Percentiles rank a stretch among this genome's conserved stretches.
Conservation (phyloP, 2,329 filamentous ascomycete species). For the Ambrosiella xylebori region DNA sequence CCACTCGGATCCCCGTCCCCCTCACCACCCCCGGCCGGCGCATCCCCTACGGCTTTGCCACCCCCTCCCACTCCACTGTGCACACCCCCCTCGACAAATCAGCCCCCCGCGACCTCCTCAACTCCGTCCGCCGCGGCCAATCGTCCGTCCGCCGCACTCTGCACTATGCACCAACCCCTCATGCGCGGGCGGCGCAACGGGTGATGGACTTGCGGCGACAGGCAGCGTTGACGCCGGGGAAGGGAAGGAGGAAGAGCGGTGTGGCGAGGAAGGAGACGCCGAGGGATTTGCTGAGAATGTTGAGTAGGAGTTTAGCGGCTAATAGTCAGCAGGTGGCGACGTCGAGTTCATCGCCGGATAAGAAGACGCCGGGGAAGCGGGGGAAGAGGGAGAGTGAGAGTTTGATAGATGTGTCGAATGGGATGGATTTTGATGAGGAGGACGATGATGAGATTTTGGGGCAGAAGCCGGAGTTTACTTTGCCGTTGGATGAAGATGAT, state of each 20-base stretch:
- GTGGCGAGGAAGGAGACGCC: conserved; percentile 39
- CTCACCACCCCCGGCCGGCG: conserved; percentile 13
- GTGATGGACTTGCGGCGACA: conserved; percentile 41
- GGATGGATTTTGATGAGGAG: conserved; percentile 21
- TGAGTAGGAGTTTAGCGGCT: conserved; percentile 37
- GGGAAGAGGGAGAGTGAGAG: conserved; percentile 17
- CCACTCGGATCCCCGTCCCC: conserved; percentile 6
- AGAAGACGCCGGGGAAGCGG: conserved; percentile 15
- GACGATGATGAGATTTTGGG: conserved; percentile 34
- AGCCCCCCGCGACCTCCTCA: conserved; percentile 22
- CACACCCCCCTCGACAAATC: conserved; percentile 27
- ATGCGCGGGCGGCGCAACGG: conserved; percentile 41
- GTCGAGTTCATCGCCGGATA: conserved; percentile 24
- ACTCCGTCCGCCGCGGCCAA: conserved; percentile 25
- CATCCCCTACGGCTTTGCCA: conserved; percentile 6
- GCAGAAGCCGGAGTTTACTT: conserved; percentile 35
- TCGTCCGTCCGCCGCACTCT: conserved; percentile 16
- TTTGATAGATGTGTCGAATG: conserved; percentile 9
- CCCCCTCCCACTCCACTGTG: conserved; percentile 21
- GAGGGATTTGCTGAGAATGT: conserved; percentile 33
- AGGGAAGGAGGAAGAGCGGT: conserved; percentile 38
- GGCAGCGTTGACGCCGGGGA: conserved; percentile 42
- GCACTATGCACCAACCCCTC: conserved; percentile 34
- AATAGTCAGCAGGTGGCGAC: conserved; percentile 29
- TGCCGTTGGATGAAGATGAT: conserved; percentile 31